phyloP scores from a whole-genome alignment of 2,329 filamentous ascomycete genomes.

The Cordyceps militaris region DNA sequence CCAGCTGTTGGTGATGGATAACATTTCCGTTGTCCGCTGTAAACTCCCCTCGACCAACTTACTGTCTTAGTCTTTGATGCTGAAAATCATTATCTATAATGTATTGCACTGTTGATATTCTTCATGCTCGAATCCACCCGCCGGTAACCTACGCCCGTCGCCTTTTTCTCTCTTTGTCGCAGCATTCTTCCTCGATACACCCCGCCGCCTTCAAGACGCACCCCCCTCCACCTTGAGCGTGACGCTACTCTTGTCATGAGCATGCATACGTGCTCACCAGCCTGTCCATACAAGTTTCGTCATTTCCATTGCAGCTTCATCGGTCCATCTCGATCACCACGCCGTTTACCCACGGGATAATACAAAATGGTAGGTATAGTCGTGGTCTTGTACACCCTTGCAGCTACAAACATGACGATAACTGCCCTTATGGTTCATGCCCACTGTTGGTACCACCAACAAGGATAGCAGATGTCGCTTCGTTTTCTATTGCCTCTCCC shows the following conservation, averaged over 20 bases:
- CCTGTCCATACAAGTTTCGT: neutral
- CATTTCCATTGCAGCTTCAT: neutral
- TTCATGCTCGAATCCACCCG: neutral
- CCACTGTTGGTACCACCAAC: neutral
- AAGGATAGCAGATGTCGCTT: neutral
- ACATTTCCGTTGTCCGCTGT: neutral
- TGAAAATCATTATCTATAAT: neutral
- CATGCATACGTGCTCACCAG: neutral
- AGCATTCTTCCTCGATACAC: neutral
- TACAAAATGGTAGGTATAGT: no score
- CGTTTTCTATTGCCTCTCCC: neutral
- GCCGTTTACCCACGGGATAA: neutral
- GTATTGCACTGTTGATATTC: neutral
- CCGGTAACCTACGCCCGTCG: neutral
- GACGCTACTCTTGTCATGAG: slow-evolving; percentile 10
- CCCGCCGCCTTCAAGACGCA: neutral
- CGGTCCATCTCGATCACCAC: slow-evolving; percentile 4
- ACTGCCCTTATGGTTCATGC: no score
- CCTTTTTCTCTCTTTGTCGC: neutral
- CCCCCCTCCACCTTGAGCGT: slow-evolving; percentile 1
- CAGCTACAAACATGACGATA: no score
- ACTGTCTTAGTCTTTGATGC: neutral
- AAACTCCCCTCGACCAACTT: neutral
- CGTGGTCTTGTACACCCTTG: no score
- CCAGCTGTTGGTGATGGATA: neutral